These are phyloP conservation scores for Phytophthora europaea DNA, from an alignment of 352 stramenopile genomes.

Conservation along the genomic window DNA sequence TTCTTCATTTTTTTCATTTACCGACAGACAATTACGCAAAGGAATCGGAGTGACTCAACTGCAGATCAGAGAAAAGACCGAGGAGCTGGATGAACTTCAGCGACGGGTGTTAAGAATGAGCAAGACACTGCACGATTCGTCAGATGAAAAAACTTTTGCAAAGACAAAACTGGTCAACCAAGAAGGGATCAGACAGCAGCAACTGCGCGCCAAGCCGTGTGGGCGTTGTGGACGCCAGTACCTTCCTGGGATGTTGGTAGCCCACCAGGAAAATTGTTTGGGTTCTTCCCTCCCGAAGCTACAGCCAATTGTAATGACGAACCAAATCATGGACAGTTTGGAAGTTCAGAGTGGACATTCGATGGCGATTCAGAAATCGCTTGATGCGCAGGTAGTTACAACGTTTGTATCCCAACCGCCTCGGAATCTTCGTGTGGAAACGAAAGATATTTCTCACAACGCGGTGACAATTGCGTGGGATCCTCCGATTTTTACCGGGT, in stretches of 20 bases:
- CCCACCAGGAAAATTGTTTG: conserved; percentile 45
- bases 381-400: conserved; percentile 5
- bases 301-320: conserved; percentile 13
- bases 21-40: conserved; percentile 45
- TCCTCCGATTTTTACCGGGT: conserved; percentile 78
- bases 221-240: conserved; percentile 45
- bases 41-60: conserved; percentile 51
- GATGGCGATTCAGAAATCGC: not conserved
- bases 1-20: conserved; percentile 1
- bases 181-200: conserved; percentile 52
- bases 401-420: conserved; percentile 75
- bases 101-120: conserved; percentile 56
- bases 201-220: conserved; percentile 39
- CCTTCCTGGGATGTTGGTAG: conserved; percentile 36
- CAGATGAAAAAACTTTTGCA: conserved; percentile 53
- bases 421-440: conserved; percentile 56
- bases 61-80: conserved; percentile 56
- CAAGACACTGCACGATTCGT: conserved; percentile 48
- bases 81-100: conserved; percentile 59
- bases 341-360: conserved; percentile 3
- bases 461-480: conserved; percentile 65
- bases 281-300: conserved; percentile 7
- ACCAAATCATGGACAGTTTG: conserved; percentile 39
- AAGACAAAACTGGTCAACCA: conserved; percentile 48
- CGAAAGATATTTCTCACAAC: conserved; percentile 49